Conservation (phyloP, 331 rosid genomes). For the Acacia concinna region DNA sequence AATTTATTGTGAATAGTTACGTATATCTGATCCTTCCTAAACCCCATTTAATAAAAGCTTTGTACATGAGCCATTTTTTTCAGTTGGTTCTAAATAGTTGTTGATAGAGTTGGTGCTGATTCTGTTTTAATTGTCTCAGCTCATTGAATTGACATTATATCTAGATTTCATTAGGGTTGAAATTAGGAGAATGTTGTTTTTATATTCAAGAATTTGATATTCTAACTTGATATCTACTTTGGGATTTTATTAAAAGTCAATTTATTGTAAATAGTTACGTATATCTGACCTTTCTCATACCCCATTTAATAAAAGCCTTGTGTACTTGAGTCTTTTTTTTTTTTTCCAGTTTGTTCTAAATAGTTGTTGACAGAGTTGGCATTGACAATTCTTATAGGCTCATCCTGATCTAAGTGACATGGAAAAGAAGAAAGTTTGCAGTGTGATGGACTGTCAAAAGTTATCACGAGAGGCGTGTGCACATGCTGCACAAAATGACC, state of each 20-base stretch:
- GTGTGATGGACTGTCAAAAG: conserved; percentile 88
- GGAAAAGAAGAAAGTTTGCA: conserved; percentile 89
- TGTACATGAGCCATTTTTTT: too few species aligned
- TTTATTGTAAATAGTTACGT: neutral
- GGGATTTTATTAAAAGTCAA: neutral
- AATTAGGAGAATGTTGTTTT: neutral
- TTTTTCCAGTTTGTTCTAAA: too few species aligned
- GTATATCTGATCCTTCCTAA: too few species aligned
- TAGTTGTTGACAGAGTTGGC: conserved; percentile 24
- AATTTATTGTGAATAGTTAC: neutral
- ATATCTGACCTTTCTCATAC: too few species aligned
- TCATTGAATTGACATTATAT: neutral
- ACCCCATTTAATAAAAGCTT: too few species aligned
- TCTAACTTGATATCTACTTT: neutral
- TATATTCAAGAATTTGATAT: conserved; percentile 4
- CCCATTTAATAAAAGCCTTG: too few species aligned
- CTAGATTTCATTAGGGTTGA: conserved; percentile 7
- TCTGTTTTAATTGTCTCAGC: neutral
- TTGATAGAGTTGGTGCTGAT: conserved; percentile 21
- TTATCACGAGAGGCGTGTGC: conserved; percentile 88
- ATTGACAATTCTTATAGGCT: conserved; percentile 48
- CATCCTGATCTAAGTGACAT: conserved; percentile 79
- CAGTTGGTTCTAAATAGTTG: too few species aligned
- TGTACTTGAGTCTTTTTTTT: too few species aligned
- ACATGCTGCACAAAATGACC: conserved; percentile 87